Conservation (phyloP, 139 green algal genomes). For the Pleodorina starrii region DNA sequence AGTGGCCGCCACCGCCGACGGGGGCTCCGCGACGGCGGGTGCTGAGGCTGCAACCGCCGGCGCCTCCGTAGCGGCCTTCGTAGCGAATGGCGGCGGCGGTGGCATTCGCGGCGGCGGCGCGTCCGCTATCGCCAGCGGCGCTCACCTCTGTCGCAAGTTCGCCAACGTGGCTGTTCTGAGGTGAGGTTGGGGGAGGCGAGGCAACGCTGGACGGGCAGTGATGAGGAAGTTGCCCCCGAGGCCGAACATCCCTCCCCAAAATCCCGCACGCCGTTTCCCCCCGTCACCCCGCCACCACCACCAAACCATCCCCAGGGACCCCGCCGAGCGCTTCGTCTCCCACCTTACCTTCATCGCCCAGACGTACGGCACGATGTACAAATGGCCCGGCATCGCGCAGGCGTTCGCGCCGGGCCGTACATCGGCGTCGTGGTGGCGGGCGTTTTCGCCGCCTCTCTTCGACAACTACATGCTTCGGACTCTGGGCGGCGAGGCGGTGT, state of each 20-base stretch:
- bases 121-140: background rate
- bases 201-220: too few species aligned
- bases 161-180: background rate
- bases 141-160: slow-evolving; percentile 23
- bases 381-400: background rate
- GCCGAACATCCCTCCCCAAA: too few species aligned
- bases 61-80: background rate
- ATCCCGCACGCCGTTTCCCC: too few species aligned
- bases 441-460: background rate
- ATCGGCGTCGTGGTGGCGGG: background rate
- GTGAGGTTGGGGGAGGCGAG: background rate
- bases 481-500: slow-evolving; percentile 29
- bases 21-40: too few species aligned
- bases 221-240: too few species aligned
- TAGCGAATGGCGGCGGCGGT: too few species aligned
- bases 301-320: background rate
- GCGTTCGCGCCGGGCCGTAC: slow-evolving; percentile 5
- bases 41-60: too few species aligned
- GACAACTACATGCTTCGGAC: slow-evolving; percentile 41
- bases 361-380: background rate
- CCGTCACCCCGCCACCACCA: too few species aligned
- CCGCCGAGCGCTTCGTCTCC: background rate
- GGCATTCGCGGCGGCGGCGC: background rate
- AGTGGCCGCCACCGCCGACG: background rate
- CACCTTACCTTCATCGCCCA: slow-evolving; percentile 28